Base-by-base conservation (phyloP, 768 basidiomycete genomes). In the Gelatoporia subvermispora region DNA sequence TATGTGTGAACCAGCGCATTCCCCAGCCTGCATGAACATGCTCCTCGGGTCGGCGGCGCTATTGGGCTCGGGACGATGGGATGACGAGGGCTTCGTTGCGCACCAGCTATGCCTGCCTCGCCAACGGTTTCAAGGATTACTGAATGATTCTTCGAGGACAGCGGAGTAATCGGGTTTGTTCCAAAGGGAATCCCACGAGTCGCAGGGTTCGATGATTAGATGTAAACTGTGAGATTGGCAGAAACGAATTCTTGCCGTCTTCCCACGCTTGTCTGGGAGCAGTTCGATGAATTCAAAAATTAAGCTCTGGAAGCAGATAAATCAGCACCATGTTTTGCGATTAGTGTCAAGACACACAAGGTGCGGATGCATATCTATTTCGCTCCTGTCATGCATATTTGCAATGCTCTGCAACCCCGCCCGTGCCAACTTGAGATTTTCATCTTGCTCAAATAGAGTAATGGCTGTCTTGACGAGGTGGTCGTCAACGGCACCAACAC, bases 1-100 rank as follows among this genome's bases (percentile, higher is more conserved):
- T 43, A 65, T 39, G 48, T 60, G 56, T 16, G 39, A 11, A 21
- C 63, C 56, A 11, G 61, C 64, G 37, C 64, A 63, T 42, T 64
- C 55, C 4, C 61, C 61, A 31, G 49, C 44, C 37, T 61, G 48
- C 16, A 31, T 7, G 41, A 43, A 13, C 13, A 25, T 25, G 9
- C 15, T 3, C 41, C 28, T 43, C 17, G 25, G 10, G 21, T 10
- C 20, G 10, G 13, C 11, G 8, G 16, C 23, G 22, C 10, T 28
- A 15, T 21, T 11, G 13, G 18, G 10, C 13, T 23, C 11, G 13
- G 28, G 28, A 31, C 28, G 28, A 31, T 31, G 7, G 13, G 13
- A 5, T 13, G 28, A 4, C 18, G n/a, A 3, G 39, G 21, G n/a
- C 18, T 41, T 41, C 3, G 21, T 11, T 23, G 13, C 39, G 15